Conservation (phyloP, 202 grass and related monocot genomes). For the Miscanthus sacchariflorus region DNA sequence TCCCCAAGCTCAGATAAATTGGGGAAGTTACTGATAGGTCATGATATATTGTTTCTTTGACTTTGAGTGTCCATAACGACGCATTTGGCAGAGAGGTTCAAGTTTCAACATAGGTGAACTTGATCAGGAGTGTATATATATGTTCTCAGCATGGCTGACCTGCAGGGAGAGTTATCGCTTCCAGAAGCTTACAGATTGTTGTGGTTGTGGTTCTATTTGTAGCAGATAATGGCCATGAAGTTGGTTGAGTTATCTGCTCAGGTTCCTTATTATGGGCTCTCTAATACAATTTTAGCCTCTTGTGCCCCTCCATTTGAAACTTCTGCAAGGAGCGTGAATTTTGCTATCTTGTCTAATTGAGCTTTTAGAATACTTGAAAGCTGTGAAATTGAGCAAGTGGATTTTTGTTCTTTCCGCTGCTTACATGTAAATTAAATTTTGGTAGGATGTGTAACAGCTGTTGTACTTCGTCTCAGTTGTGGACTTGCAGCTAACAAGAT, state of each 20-base stretch:
- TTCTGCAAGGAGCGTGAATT: conserved; percentile 36
- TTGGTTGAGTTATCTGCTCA: conserved; percentile 47
- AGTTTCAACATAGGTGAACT: conserved; percentile 42
- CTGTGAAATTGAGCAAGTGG: conserved; percentile 45
- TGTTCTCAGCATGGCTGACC: conserved; percentile 62
- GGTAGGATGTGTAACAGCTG: conserved; percentile 55
- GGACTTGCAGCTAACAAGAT: background rate
- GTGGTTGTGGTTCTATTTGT: conserved; percentile 45
- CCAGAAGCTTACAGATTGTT: conserved; percentile 43
- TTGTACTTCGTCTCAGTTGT: conserved; percentile 56
- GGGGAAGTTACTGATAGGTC: conserved; percentile 79
- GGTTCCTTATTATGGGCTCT: conserved; percentile 30
- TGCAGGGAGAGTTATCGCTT: conserved; percentile 49
- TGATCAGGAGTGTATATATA: conserved; percentile 74
- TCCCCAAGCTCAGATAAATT: conserved; percentile 75
- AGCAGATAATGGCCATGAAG: conserved; percentile 68
- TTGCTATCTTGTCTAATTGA: conserved; percentile 26
- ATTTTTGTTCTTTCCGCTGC: conserved; percentile 60
- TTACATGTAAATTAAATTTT: conserved; percentile 81
- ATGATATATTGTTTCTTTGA: conserved; percentile 28
- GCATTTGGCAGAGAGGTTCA: background rate
- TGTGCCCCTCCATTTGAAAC: conserved; percentile 20
- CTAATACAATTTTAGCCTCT: conserved; percentile 34
- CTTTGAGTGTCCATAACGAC: conserved; percentile 22
- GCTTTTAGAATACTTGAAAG: conserved; percentile 43